Evolutionary conservation across 148 eudicot genomes (phyloP).

Genomic region (Heliamphora exappendiculata): DNA sequence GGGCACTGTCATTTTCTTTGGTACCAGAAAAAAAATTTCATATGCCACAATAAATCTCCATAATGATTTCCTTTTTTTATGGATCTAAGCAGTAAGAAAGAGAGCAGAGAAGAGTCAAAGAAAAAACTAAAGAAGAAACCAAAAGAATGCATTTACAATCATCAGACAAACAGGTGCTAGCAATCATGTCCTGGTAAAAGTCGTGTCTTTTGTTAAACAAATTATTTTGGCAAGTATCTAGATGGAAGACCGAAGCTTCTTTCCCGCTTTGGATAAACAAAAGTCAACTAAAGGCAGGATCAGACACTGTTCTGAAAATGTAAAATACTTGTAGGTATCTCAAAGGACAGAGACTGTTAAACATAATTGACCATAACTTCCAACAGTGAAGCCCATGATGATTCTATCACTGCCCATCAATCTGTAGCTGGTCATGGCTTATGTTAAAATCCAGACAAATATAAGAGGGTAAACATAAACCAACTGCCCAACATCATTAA

Average conservation of each 20-base stretch:
- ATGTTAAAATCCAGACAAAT: not conserved
- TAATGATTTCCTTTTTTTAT: not conserved
- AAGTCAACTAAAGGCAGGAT: not conserved
- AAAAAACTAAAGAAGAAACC: not conserved
- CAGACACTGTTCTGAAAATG: no score
- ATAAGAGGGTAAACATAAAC: not conserved
- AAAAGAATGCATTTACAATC: not conserved
- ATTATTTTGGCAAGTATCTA: not conserved
- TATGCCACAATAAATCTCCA: not conserved
- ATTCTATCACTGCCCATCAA: no score
- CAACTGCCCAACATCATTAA: not conserved
- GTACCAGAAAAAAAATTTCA: slow-evolving; percentile 3
- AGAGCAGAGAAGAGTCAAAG: not conserved
- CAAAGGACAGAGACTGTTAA: not conserved
- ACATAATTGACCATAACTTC: not conserved
- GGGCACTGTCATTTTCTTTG: not conserved
- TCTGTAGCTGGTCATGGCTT: not conserved
- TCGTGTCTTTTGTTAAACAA: not conserved
- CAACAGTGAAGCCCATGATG: not conserved
- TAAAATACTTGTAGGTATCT: not conserved
- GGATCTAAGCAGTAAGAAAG: not conserved
- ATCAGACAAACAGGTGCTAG: not conserved
- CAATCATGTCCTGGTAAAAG: not conserved
- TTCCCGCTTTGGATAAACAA: not conserved
- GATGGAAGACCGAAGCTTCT: not conserved